A percentile compares a stretch with the other conserved stretches of the same genome.
Conservation (phyloP, 2,329 filamentous ascomycete genomes). For the Cordyceps farinosa region DNA sequence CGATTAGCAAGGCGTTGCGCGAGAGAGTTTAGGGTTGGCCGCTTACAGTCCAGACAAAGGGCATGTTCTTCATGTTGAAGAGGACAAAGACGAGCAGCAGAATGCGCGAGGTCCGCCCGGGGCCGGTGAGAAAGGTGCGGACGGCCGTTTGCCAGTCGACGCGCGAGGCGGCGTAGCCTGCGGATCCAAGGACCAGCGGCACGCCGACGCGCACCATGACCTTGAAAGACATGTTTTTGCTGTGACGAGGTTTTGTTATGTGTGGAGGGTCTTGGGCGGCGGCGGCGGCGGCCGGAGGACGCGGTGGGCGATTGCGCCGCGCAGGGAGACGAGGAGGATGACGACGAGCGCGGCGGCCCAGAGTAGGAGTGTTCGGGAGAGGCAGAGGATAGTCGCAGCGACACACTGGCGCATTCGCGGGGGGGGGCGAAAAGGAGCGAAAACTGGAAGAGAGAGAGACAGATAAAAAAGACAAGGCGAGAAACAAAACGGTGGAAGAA, state of each 20-base stretch:
- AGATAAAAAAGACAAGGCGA: background rate
- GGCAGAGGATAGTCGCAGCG: constrained; percentile 37
- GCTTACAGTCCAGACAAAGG: constrained; percentile 71
- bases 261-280: background rate
- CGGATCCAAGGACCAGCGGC: constrained; percentile 39
- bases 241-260: constrained; percentile 7
- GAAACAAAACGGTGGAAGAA: no score
- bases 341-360: constrained; percentile 39
- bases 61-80: constrained; percentile 70
- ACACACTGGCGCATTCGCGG: constrained; percentile 30
- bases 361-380: constrained; percentile 38
- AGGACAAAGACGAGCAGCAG: constrained; percentile 53
- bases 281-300: constrained; percentile 7
- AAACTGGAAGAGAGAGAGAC: background rate
- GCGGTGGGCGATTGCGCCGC: constrained; percentile 11
- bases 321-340: constrained; percentile 4
- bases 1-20: background rate
- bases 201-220: constrained; percentile 38
- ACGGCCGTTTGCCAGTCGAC: constrained; percentile 40
- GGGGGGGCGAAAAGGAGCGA: background rate
- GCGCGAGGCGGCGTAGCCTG: constrained; percentile 46
- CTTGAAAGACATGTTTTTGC: constrained; percentile 33
- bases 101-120: constrained; percentile 51
- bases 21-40: background rate
- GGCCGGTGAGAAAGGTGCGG: constrained; percentile 48